Percentiles rank a stretch among this genome's conserved stretches.
phyloP scores from a whole-genome alignment of 495 filamentous ascomycete species.

The Aspergillus bertholletiae region DNA sequence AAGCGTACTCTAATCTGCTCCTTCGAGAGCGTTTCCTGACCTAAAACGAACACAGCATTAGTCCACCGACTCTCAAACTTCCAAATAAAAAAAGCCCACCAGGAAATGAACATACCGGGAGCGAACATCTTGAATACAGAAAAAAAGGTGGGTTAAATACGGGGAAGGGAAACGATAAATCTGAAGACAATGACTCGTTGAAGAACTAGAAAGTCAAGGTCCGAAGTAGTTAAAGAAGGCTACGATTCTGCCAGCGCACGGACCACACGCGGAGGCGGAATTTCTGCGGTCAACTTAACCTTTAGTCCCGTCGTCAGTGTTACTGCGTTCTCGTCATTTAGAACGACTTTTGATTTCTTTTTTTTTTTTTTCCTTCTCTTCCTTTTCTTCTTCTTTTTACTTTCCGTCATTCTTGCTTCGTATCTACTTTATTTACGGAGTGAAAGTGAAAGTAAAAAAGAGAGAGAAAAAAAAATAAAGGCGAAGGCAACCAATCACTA shows the following conservation, averaged over 20 bases:
- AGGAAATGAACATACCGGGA: conserved; percentile 31
- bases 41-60: conserved; percentile 13
- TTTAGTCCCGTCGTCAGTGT: neutral
- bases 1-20: conserved; percentile 43
- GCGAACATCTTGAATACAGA: conserved; percentile 40
- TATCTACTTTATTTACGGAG: no score
- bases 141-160: neutral
- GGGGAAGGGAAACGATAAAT: neutral
- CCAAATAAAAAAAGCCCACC: neutral
- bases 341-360: conserved; percentile 2
- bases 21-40: conserved; percentile 45
- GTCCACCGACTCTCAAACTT: neutral
- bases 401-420: no score
- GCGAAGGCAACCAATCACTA: no score
- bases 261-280: conserved; percentile 18
- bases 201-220: neutral
- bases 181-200: neutral
- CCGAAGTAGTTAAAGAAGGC: neutral
- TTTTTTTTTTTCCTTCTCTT: neutral
- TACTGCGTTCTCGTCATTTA: neutral
- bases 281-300: conserved; percentile 7
- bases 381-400: neutral
- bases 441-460: no score
- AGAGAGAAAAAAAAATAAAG: no score
- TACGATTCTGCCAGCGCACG: conserved; percentile 16